Conservation (phyloP, 1,284 basidiomycete genomes). For the Cryptococcus amylolentus region DNA sequence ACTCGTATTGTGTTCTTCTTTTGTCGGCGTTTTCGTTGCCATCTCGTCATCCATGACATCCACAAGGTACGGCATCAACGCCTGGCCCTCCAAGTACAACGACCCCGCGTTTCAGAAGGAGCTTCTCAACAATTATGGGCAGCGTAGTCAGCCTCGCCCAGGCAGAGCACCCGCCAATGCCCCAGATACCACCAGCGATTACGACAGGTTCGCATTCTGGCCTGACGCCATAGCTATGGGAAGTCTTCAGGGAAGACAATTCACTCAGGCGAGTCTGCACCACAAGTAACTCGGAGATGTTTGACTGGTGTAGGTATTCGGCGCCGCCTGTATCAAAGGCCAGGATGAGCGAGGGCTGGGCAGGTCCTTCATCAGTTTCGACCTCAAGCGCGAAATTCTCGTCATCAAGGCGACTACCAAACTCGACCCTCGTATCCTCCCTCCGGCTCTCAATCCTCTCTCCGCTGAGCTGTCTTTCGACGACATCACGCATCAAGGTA, state of each 20-base stretch:
- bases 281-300: not conserved
- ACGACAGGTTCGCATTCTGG: slow-evolving; percentile 28
- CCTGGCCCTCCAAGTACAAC: not conserved
- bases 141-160: slow-evolving; percentile 10
- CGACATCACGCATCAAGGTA: slow-evolving; percentile 37
- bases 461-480: slow-evolving; percentile 40
- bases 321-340: slow-evolving; percentile 19
- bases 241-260: slow-evolving; percentile 19
- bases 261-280: slow-evolving; percentile 22
- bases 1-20: too few species aligned
- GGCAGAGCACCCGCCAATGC: not conserved
- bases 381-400: slow-evolving; percentile 32
- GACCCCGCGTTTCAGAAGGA: not conserved
- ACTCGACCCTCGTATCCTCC: slow-evolving; percentile 15
- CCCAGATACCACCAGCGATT: slow-evolving; percentile 5
- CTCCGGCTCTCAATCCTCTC: slow-evolving; percentile 32
- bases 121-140: not conserved
- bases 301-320: slow-evolving; percentile 24
- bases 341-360: slow-evolving; percentile 6
- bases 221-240: slow-evolving; percentile 34
- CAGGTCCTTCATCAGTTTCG: slow-evolving; percentile 36
- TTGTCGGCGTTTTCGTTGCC: not conserved
- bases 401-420: slow-evolving; percentile 24
- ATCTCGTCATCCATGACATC: not conserved
- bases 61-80: not conserved